Evolutionary conservation across 73 alveolate species (phyloP), one percentile per base, ranked within the genome.

Genomic region (Paramecium sexaurelia): DNA sequence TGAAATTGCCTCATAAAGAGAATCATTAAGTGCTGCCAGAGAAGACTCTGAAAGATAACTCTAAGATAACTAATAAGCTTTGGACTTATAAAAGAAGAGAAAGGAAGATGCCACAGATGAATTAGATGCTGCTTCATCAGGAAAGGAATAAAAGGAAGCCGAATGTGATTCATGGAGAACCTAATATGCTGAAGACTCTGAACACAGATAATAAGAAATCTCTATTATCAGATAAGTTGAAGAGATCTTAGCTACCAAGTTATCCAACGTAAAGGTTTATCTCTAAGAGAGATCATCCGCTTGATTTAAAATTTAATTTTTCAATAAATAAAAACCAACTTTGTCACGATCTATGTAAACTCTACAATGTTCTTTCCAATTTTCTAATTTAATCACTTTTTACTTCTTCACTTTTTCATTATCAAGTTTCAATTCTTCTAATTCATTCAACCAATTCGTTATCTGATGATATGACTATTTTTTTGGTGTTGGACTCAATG

Each of bases 111-210:
- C 92, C 86, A 85, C 92, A 29, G 92, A 85, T 55, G 92, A 85
- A 55, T 37, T 85, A 13, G 19, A 85, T 40, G 85, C 92, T 36
- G 92, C 92, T 67, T 85, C 92, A 85, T 85, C 92, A 85, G 92
- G 92, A 85, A 85, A 85, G 19, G 92, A 85, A 85, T 85, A 85
- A 85, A 85, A 85, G 92, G 92, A 85, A 85, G 92, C 92, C 15
- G 92, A 85, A 85, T 85, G 92, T n/a, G 92, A 85, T 55, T 85
- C 92, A 85, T 85, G 92, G 92, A 85, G 92, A 85, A 85, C 92
- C 11, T 22, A 85, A 85, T 85, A 85, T 55, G 86, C 86, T 85
- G 56, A 85, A 55, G 92, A 85, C 36, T 29, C 75, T 11, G 90
- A 78, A 78, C 90, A 78, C 45, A 78, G 90, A 78, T 78, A 78